Conservation (phyloP, 805 yeast genomes). For the Zygosaccharomyces lentus region DNA sequence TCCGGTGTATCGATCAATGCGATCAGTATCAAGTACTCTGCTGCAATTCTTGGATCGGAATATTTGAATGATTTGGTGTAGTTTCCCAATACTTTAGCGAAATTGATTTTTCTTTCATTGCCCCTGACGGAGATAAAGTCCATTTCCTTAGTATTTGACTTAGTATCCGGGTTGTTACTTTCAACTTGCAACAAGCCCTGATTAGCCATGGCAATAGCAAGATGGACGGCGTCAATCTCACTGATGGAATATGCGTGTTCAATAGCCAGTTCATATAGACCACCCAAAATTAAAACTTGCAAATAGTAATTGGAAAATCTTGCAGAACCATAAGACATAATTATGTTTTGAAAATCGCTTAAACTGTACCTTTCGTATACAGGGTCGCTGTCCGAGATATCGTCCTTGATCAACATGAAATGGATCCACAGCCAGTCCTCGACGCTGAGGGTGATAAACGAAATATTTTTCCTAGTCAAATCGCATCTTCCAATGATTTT, state of each 20-base stretch:
- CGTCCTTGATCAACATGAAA: conserved; percentile 67
- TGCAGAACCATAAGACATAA: conserved; percentile 66
- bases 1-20: conserved; percentile 46
- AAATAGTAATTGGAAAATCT: conserved; percentile 71
- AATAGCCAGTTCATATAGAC: conserved; percentile 77
- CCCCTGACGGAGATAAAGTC: conserved; percentile 38
- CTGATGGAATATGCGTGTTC: conserved; percentile 49
- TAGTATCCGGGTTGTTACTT: conserved; percentile 13
- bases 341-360: conserved; percentile 64
- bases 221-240: conserved; percentile 85
- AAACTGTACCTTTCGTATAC: conserved; percentile 69
- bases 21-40: conserved; percentile 77
- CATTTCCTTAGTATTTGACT: conserved; percentile 22
- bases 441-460: conserved; percentile 68
- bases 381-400: conserved; percentile 43
- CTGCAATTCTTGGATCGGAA: conserved; percentile 85
- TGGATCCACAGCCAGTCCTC: conserved; percentile 99
- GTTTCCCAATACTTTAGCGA: conserved; percentile 67
- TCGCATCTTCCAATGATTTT: conserved; percentile 91
- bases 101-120: conserved; percentile 38
- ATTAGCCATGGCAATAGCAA: conserved; percentile 75
- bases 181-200: conserved; percentile 51
- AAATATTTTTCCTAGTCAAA: conserved; percentile 58
- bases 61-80: conserved; percentile 79
- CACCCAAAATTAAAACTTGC: conserved; percentile 68